Evolutionary conservation across 768 basidiomycete genomes (phyloP).

Genomic region (Podaxis sp.): DNA sequence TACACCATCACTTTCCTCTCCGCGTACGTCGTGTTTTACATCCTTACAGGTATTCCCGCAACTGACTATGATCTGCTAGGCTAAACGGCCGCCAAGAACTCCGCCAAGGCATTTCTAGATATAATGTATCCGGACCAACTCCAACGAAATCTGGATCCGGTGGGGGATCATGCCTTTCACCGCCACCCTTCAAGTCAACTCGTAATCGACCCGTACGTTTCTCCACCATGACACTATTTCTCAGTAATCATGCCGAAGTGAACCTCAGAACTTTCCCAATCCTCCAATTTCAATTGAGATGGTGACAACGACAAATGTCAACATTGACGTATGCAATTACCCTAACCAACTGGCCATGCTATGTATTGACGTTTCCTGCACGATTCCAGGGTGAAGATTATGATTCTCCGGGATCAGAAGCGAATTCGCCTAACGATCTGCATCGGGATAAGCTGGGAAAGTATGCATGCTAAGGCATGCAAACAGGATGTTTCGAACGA

Average conservation of each 20-base stretch:
- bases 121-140: neutral
- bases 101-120: neutral
- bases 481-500: too few species aligned
- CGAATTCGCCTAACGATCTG: neutral
- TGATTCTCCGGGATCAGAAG: neutral
- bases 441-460: neutral
- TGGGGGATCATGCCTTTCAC: neutral
- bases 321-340: neutral
- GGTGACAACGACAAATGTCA: neutral
- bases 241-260: neutral
- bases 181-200: neutral
- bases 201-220: neutral
- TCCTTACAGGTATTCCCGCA: neutral
- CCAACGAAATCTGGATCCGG: neutral
- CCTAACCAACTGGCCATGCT: neutral
- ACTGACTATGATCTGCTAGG: neutral
- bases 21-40: neutral
- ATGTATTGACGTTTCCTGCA: neutral
- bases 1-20: slow-evolving; percentile 1
- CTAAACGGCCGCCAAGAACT: neutral
- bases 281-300: neutral
- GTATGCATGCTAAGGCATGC: neutral
- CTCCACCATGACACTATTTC: neutral
- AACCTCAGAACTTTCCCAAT: neutral
- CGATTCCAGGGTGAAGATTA: neutral